Conservation (phyloP, 164 flowering plant genomes). For the Stephania yunnanensis region DNA sequence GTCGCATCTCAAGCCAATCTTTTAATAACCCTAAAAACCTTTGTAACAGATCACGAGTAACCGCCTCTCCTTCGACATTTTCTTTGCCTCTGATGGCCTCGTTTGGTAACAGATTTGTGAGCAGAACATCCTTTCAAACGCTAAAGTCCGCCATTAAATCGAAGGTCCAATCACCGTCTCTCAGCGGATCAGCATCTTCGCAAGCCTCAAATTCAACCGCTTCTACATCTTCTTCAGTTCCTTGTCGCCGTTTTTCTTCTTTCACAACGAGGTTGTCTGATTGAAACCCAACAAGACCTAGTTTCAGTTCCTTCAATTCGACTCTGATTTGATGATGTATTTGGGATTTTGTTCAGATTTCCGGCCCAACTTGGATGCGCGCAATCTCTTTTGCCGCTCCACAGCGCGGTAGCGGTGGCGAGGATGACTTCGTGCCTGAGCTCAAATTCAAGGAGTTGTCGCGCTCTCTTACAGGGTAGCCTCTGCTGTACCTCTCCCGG, state of each 20-base stretch:
- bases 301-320: not conserved
- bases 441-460: conserved; percentile 54
- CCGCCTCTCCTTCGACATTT: not conserved
- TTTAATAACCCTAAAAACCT: conserved; percentile 4
- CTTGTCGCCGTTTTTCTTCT: conserved; percentile 24
- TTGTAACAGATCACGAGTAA: not conserved
- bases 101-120: conserved; percentile 37
- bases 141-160: conserved; percentile 44
- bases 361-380: conserved; percentile 55
- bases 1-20: not conserved
- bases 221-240: conserved; percentile 26
- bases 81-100: conserved; percentile 46
- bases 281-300: not conserved
- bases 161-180: conserved; percentile 17
- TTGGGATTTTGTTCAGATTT: conserved; percentile 25
- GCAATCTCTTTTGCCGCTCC: conserved; percentile 72
- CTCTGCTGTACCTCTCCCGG: conserved; percentile 85
- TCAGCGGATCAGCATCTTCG: conserved; percentile 15
- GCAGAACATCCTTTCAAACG: conserved; percentile 36
- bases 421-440: conserved; percentile 83
- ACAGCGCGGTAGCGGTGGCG: conserved; percentile 69
- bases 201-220: conserved; percentile 25
- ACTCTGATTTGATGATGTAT: not conserved
- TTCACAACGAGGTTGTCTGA: conserved; percentile 12
- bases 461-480: conserved; percentile 91